These are phyloP conservation scores for Penicillium desertorum DNA, from an alignment of 495 filamentous ascomycete genomes.

Conservation along the genomic window DNA sequence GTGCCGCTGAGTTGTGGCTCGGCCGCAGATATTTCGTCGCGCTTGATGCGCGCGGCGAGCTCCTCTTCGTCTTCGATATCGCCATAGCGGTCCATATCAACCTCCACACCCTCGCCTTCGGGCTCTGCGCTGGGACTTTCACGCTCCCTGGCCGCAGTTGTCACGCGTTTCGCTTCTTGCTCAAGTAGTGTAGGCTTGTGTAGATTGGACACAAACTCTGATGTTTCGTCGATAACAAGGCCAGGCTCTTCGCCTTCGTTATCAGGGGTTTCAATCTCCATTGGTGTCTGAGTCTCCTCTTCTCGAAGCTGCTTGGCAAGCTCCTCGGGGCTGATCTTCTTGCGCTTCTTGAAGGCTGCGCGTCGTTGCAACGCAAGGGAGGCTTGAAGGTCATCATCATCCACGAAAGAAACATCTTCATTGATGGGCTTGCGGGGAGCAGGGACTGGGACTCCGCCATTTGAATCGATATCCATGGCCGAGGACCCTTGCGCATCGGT, in stretches of 20 bases:
- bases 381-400: constrained; percentile 91
- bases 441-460: constrained; percentile 34
- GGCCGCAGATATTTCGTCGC: constrained; percentile 45
- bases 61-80: constrained; percentile 58
- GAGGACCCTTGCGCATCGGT: constrained; percentile 44
- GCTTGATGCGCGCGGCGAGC: constrained; percentile 48
- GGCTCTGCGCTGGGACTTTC: constrained; percentile 47
- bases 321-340: constrained; percentile 78
- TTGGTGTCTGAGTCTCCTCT: constrained; percentile 59
- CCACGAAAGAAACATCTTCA: constrained; percentile 69
- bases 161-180: constrained; percentile 33
- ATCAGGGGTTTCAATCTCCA: constrained; percentile 47
- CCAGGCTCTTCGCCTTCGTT: constrained; percentile 62
- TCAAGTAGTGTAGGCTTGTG: constrained; percentile 68
- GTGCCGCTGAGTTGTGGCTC: constrained; percentile 54
- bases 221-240: constrained; percentile 89
- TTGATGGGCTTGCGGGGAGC: constrained; percentile 60
- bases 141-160: not conserved
- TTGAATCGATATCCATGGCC: constrained; percentile 77
- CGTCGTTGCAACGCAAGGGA: constrained; percentile 77
- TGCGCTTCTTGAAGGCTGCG: constrained; percentile 84
- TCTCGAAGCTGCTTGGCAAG: constrained; percentile 79
- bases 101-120: constrained; percentile 53
- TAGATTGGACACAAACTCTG: constrained; percentile 88
- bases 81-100: constrained; percentile 62